Conservation (phyloP, 1,139 yeast genomes). For the Ashbya aceris region DNA sequence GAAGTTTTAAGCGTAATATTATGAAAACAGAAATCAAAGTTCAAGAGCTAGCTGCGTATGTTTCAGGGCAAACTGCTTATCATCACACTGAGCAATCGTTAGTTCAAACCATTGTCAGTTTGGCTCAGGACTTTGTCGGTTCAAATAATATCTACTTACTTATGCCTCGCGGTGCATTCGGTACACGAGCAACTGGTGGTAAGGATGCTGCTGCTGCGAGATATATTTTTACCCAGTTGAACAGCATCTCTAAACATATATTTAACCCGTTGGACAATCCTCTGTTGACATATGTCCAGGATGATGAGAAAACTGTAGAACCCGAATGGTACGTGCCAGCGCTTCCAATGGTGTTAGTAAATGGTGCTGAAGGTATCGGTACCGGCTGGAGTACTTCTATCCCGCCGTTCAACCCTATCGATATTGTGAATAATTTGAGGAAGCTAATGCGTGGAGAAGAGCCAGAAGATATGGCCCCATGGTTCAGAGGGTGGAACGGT, state of each 20-base stretch:
- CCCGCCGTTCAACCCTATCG: constrained; percentile 83
- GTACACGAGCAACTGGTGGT: constrained; percentile 96
- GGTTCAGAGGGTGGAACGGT: constrained; percentile 97
- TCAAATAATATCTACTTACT: constrained; percentile 79
- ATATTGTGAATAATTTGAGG: constrained; percentile 65
- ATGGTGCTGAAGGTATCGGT: constrained; percentile 98
- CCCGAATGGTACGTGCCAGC: constrained; percentile 96
- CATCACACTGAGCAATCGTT: constrained; percentile 93
- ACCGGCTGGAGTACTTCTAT: constrained; percentile 97
- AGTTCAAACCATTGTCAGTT: constrained; percentile 80
- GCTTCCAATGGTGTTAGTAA: constrained; percentile 83
- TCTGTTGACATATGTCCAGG: constrained; percentile 70
- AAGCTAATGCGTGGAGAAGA: constrained; percentile 68
- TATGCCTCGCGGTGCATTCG: constrained; percentile 92
- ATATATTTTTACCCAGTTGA: constrained; percentile 85
- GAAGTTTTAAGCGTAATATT: constrained; percentile 73
- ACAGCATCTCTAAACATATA: constrained; percentile 62
- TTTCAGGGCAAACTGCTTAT: constrained; percentile 83
- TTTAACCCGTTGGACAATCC: constrained; percentile 79
- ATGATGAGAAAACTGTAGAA: constrained; percentile 89
- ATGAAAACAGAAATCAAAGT: constrained; percentile 75
- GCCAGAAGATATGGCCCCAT: constrained; percentile 69
- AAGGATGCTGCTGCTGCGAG: constrained; percentile 98
- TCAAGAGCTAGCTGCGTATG: constrained; percentile 84
- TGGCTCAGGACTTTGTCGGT: constrained; percentile 94